Evolutionary conservation across 805 yeast genomes (phyloP).

Genomic region (Kuraishia hungarica): DNA sequence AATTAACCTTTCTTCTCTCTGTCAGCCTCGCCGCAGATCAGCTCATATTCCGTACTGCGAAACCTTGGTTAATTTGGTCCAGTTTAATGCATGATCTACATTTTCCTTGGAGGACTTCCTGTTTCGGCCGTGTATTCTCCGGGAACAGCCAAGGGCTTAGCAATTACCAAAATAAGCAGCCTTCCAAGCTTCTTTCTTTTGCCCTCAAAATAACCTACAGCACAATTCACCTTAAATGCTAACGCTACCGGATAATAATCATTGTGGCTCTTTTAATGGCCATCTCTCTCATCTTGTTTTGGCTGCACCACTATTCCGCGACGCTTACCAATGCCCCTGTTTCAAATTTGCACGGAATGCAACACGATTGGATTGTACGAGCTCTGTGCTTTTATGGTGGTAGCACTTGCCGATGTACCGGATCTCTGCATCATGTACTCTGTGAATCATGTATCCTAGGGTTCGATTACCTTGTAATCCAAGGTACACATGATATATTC

Average conservation of each 20-base stretch:
- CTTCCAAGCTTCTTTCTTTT: no score
- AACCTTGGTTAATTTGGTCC: no score
- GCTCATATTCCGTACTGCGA: no score
- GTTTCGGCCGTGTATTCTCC: no score
- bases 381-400: background rate
- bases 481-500: background rate
- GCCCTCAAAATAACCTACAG: no score
- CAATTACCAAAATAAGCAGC: no score
- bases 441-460: background rate
- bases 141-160: no score
- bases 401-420: constrained; percentile 2
- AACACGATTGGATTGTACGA: background rate
- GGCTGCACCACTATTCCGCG: background rate
- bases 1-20: background rate
- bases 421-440: background rate
- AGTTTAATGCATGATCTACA: no score
- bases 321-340: background rate
- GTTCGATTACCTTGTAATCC: background rate
- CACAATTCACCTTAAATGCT: no score
- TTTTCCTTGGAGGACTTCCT: no score
- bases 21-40: background rate
- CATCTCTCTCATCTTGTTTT: background rate
- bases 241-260: no score
- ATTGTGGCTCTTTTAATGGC: no score
- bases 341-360: background rate